Evolutionary conservation across 2,329 filamentous ascomycete species (phyloP).

Genomic region (Aspergillus aculeatus): DNA sequence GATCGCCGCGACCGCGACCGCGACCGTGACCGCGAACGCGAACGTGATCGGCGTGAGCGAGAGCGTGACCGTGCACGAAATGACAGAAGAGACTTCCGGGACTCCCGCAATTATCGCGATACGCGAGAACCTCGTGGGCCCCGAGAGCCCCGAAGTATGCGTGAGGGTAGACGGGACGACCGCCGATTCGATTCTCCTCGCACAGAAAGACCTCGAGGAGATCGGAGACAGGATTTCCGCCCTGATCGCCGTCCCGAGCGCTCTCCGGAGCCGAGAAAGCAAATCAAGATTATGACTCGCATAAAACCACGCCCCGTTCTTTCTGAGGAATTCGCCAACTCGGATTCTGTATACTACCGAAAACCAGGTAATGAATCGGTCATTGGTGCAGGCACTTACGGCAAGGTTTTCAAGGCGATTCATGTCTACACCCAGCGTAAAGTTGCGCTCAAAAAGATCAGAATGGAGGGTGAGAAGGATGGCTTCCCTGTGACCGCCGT

Average conservation of each 20-base stretch:
- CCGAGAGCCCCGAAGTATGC: slow-evolving; percentile 30
- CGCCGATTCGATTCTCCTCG: slow-evolving; percentile 40
- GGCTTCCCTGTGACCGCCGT: slow-evolving; percentile 97
- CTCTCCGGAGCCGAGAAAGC: slow-evolving; percentile 49
- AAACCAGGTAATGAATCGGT: slow-evolving; percentile 98
- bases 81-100: slow-evolving; percentile 38
- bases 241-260: slow-evolving; percentile 51
- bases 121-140: slow-evolving; percentile 19
- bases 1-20: slow-evolving; percentile 48
- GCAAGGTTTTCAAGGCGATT: slow-evolving; percentile 89
- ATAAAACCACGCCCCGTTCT: slow-evolving; percentile 70
- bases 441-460: slow-evolving; percentile 94
- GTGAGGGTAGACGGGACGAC: slow-evolving; percentile 39
- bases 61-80: slow-evolving; percentile 32
- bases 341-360: slow-evolving; percentile 88
- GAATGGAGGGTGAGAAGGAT: slow-evolving; percentile 99
- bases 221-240: slow-evolving; percentile 31
- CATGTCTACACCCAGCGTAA: slow-evolving; percentile 73
- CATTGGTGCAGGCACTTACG: slow-evolving; percentile 91
- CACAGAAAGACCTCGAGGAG: slow-evolving; percentile 39
- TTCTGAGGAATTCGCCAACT: slow-evolving; percentile 68
- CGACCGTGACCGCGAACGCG: slow-evolving; percentile 37
- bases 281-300: slow-evolving; percentile 68
- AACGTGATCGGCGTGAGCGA: slow-evolving; percentile 36
- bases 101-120: slow-evolving; percentile 8